Evolutionary conservation across 2,329 filamentous ascomycete genomes (phyloP), one percentile per base, ranked within the genome.

Genomic region (Curvularia spicifera): DNA sequence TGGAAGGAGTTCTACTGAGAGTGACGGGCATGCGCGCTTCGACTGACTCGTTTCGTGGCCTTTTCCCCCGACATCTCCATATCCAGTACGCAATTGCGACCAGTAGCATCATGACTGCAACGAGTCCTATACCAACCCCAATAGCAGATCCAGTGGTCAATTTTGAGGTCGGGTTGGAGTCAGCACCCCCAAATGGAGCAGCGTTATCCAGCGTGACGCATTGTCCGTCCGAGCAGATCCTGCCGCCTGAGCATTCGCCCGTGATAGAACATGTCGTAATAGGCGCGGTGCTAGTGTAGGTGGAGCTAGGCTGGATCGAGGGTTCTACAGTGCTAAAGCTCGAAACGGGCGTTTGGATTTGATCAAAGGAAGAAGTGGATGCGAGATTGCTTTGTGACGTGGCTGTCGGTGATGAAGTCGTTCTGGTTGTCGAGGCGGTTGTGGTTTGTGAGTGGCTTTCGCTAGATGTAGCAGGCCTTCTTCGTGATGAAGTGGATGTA

Each of bases 101-200:
- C 37, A 71, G 55, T 24, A 73, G 35, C 24, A 67, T 37, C 2
- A 75, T 40, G 12, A 68, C 40, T 5, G 29, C 63, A 1, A 66
- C 65, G 15, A 69, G 65, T 15, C 69, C 72, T 10, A 72, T 64
- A 2, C 68, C 71, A 13, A 76, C 65, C 2, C 68, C 72, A 46
- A 71, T 64, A 6, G 70, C 68, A 22, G 64, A 56, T 9, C 51
- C 64, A 5, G 65, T 68, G 33, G 54, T 66, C 12, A 75, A 50
- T 7, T 56, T 59, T 9, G 64, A 61, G 18, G 62, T 68, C 50
- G 66, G 50, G 31, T 62, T 61, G 33, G 51, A 39, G 15, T 53
- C 57, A n/a, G 60, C 46, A 44, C 60, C 63, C 29, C 63, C 65
- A 53, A 70, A 60, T 13, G 69, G 66, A 22, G 67, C 64, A 46